These are phyloP conservation scores for Fusarium phyllophilum DNA, from an alignment of 2,329 filamentous ascomycete species.

Conservation along the genomic window DNA sequence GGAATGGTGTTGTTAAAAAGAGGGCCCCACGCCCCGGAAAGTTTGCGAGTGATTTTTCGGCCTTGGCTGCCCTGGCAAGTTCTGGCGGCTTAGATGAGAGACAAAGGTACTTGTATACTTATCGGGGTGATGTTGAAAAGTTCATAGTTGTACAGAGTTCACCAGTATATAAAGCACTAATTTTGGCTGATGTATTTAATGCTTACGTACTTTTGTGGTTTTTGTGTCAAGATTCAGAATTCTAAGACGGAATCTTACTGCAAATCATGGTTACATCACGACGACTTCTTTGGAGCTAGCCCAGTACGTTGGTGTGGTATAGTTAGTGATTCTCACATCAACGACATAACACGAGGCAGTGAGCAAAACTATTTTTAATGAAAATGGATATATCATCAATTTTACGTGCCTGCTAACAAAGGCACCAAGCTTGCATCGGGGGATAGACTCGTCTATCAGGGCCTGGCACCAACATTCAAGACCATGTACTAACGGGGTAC, in stretches of 20 bases:
- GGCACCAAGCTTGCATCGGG: conserved; percentile 32
- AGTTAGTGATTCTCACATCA: neutral
- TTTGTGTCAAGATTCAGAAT: neutral
- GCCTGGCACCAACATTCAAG: conserved; percentile 42
- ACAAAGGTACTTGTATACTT: conserved; percentile 17
- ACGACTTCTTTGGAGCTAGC: neutral
- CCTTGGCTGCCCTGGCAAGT: conserved; percentile 9
- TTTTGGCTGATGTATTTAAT: neutral
- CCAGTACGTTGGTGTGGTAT: neutral
- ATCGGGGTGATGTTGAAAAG: neutral
- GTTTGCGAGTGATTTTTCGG: conserved; percentile 35
- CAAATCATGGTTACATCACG: neutral
- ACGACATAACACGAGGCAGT: neutral
- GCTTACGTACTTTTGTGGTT: neutral
- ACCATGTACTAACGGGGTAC: conserved; percentile 40
- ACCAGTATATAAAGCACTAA: neutral
- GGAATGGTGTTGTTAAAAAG: conserved; percentile 6
- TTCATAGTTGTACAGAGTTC: conserved; percentile 8
- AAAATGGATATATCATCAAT: conserved; percentile 48
- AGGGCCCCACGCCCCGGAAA: conserved; percentile 29
- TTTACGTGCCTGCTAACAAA: conserved; percentile 45
- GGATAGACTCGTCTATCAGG: conserved; percentile 46
- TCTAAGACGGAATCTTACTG: too few species aligned
- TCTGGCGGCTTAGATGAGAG: conserved; percentile 28
- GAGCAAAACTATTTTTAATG: neutral